Evolutionary conservation across 2,329 filamentous ascomycete species (phyloP), one percentile per base, ranked within the genome.

Genomic region (Hypoxylon sp.): DNA sequence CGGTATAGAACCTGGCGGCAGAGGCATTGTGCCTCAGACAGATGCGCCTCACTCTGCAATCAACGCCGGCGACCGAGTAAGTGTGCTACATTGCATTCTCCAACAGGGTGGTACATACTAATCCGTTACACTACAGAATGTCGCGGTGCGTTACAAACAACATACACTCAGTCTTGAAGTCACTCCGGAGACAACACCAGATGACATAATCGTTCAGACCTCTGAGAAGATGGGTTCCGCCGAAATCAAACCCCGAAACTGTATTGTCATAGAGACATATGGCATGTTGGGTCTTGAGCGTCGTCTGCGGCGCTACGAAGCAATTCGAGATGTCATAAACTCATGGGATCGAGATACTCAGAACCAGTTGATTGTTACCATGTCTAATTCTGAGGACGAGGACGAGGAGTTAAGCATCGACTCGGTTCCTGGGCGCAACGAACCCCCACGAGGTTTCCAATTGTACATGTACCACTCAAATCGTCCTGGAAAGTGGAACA

Each of bases 311-410:
- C 86, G 85, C 27, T 97, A 96, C 67, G 93, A 97, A 73, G 84
- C 84, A 55, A 81, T 97, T 21, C 84, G 90, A 52, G 90, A 96
- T 64, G 83, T 96, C 15, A 82, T 97, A 80, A 95, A 96, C 69
- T 95, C 91, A 0, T 97, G 93, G 93, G 90, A 96, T 54, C 78
- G 80, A 31, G 91, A 96, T 68, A 77, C 80, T 2, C 87, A 91
- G 61, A 94, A 96, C 64, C 78, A 81, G 5, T 76, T 97, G 9
- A 73, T 89, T 12, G 78, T 97, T 15, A 73, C 87, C 45, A 78
- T 86, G 9, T 76, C 80, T 2, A 79, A 84, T 26, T 72, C 78
- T 2, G 75, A 77, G 4, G 76, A 80, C n/a, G 75, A 79, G 42
- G 75, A 81, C 55, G 68, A 72, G 5, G 84, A 88, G 47, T 78